phyloP scores from a whole-genome alignment of 2,329 filamentous ascomycete genomes.

The Akanthomyces dipterigenus region DNA sequence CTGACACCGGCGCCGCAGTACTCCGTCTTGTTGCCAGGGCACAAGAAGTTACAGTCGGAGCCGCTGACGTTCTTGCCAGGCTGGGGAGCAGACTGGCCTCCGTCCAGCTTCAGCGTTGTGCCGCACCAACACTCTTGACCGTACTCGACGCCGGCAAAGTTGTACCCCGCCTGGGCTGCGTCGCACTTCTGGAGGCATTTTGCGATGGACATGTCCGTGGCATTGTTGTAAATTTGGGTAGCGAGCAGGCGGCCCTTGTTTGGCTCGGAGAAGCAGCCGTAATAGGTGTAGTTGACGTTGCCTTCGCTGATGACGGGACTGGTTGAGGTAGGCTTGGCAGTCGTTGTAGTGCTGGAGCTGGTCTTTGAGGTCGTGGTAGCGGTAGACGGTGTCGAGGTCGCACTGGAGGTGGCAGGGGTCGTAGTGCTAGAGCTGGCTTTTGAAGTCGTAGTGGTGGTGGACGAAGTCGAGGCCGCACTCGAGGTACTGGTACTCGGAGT shows the following conservation, averaged over 20 bases:
- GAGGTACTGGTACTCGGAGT: neutral
- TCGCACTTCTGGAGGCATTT: constrained; percentile 27
- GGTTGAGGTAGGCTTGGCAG: constrained; percentile 19
- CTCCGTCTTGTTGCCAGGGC: constrained; percentile 26
- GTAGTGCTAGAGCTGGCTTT: neutral
- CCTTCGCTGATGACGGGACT: constrained; percentile 24
- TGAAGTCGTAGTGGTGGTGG: neutral
- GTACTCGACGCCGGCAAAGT: constrained; percentile 32
- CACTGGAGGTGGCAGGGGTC: neutral
- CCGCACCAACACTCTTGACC: constrained; percentile 33
- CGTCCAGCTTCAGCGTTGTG: constrained; percentile 23
- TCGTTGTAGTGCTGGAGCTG: neutral
- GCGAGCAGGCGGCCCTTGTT: constrained; percentile 25
- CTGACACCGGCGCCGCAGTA: constrained; percentile 26
- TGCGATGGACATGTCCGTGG: constrained; percentile 27
- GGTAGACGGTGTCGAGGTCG: neutral
- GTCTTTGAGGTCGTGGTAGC: neutral
- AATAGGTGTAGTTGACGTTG: constrained; percentile 32
- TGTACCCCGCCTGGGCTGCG: constrained; percentile 18
- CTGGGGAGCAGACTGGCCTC: constrained; percentile 14
- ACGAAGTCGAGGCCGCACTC: neutral
- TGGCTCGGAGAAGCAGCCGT: constrained; percentile 30
- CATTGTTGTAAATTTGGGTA: constrained; percentile 23
- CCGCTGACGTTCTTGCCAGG: constrained; percentile 25
- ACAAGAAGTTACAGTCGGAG: constrained; percentile 26